These are phyloP conservation scores for Saccharomycopsis javanensis DNA, from an alignment of 805 yeast species.

Conservation along the genomic window DNA sequence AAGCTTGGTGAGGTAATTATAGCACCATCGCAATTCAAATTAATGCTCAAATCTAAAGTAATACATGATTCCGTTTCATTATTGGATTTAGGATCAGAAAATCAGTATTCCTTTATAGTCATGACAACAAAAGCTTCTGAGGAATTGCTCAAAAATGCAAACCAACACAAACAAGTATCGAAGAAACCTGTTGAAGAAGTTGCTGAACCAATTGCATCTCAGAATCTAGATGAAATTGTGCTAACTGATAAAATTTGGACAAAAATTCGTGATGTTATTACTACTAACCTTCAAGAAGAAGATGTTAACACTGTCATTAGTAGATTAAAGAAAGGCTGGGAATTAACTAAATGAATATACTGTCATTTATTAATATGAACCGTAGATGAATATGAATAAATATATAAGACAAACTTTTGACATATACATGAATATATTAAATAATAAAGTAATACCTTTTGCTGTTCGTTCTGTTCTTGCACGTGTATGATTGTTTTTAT, in stretches of 20 bases:
- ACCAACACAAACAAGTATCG: background rate
- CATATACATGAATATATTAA: too few relatives aligned
- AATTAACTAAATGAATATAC: background rate
- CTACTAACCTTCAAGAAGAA: constrained; percentile 5
- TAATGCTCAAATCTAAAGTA: constrained; percentile 18
- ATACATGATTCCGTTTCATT: constrained; percentile 13
- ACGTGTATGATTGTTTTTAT: too few relatives aligned
- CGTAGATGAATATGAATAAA: too few relatives aligned
- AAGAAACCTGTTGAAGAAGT: background rate
- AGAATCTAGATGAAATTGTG: background rate
- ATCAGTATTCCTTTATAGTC: constrained; percentile 9
- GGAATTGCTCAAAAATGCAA: background rate
- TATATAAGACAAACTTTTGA: too few relatives aligned
- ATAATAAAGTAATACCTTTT: too few relatives aligned
- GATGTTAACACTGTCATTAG: constrained; percentile 5
- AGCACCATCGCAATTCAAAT: constrained; percentile 8
- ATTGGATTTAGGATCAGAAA: constrained; percentile 3
- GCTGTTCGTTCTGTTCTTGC: too few relatives aligned
- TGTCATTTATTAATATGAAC: too few relatives aligned
- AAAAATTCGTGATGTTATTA: constrained; percentile 3
- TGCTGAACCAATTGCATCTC: background rate
- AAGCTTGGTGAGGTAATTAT: background rate
- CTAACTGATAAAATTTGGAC: constrained; percentile 9
- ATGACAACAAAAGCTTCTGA: constrained; percentile 10
- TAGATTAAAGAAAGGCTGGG: constrained; percentile 16